Conservation (phyloP, 352 stramenopile genomes). For the Thalassiosira ordinaria region DNA sequence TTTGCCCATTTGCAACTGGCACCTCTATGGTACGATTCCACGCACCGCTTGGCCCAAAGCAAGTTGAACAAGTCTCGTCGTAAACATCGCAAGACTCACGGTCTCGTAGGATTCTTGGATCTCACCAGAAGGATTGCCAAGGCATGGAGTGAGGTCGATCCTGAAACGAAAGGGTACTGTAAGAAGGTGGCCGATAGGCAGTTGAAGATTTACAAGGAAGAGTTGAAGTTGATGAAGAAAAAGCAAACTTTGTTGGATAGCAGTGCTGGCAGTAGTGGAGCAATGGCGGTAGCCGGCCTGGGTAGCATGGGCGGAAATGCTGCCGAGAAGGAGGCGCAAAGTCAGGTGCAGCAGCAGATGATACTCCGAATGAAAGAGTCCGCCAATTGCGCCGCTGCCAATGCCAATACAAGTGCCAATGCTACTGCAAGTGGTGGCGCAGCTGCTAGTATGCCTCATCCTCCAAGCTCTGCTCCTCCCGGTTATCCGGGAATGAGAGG, state of each 20-base stretch:
- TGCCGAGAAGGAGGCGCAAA: neutral
- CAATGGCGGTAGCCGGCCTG: neutral
- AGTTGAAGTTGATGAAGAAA: slow-evolving; percentile 47
- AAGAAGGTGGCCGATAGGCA: slow-evolving; percentile 45
- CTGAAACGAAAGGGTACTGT: slow-evolving; percentile 57
- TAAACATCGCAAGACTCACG: slow-evolving; percentile 78
- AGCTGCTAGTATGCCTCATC: neutral
- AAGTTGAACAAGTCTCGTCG: slow-evolving; percentile 52
- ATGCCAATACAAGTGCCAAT: neutral
- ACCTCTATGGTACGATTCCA: slow-evolving; percentile 56
- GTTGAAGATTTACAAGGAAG: slow-evolving; percentile 53
- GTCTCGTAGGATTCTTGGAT: slow-evolving; percentile 78
- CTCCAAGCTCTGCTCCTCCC: too few relatives aligned
- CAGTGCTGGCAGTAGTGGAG: neutral
- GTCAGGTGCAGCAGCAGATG: slow-evolving; percentile 6
- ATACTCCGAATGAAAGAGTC: slow-evolving; percentile 1
- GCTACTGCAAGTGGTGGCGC: neutral
- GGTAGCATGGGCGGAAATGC: neutral
- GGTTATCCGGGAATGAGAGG: neutral
- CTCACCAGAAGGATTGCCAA: slow-evolving; percentile 68
- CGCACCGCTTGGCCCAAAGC: slow-evolving; percentile 38
- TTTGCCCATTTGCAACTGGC: slow-evolving; percentile 48
- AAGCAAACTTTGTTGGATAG: neutral
- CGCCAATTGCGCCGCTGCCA: neutral
- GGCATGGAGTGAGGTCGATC: slow-evolving; percentile 61